Evolutionary conservation across 2,329 filamentous ascomycete genomes (phyloP).

Genomic region (Monascus ruber): DNA sequence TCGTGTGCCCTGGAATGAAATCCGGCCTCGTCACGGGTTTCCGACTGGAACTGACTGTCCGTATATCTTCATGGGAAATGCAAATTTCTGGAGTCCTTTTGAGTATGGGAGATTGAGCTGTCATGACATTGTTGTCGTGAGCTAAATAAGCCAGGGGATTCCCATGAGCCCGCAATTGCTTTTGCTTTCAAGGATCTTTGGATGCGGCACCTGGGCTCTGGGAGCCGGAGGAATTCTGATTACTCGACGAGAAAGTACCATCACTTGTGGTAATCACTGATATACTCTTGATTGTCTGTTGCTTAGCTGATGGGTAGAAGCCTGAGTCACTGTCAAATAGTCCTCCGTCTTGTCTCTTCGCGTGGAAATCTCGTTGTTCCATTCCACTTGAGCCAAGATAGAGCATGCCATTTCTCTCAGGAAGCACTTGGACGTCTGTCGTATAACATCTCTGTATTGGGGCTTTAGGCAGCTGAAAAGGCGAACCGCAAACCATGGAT

Average conservation of each 20-base stretch:
- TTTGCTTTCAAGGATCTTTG: conserved; percentile 1
- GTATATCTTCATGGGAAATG: too few relatives aligned
- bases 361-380: neutral
- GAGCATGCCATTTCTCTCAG: conserved; percentile 7
- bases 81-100: too few relatives aligned
- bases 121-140: too few relatives aligned
- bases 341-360: neutral
- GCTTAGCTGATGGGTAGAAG: neutral
- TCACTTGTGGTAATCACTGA: neutral
- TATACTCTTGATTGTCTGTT: neutral
- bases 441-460: conserved; percentile 10
- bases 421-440: conserved; percentile 16
- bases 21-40: too few relatives aligned
- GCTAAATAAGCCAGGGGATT: too few relatives aligned
- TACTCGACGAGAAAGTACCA: conserved; percentile 2
- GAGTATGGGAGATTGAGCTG: too few relatives aligned
- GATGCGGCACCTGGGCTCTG: conserved; percentile 5
- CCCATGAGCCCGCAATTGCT: neutral
- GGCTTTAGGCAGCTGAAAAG: neutral
- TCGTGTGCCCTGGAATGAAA: too few relatives aligned
- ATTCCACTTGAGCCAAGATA: neutral
- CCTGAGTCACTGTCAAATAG: neutral
- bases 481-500: neutral
- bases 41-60: too few relatives aligned
- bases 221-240: conserved; percentile 7